phyloP scores from a whole-genome alignment of 2,329 filamentous ascomycete genomes.

The Akanthomyces muscarius region DNA sequence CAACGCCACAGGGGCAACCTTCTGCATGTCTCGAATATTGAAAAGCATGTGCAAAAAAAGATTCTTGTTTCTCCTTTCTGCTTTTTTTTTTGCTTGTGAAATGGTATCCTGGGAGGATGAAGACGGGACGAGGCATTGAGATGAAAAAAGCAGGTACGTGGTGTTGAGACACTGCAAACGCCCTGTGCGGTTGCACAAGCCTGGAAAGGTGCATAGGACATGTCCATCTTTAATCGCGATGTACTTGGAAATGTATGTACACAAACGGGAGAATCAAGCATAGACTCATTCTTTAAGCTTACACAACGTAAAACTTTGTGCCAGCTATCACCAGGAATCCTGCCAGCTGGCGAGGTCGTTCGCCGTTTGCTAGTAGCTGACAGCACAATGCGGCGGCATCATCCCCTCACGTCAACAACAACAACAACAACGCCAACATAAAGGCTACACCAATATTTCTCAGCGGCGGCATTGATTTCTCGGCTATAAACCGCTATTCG shows the following conservation, averaged over 20 bases:
- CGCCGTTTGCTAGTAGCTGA: not conserved
- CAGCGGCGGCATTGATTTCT: too few relatives aligned
- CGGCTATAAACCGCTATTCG: not conserved
- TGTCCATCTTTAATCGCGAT: not conserved
- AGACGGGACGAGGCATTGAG: not conserved
- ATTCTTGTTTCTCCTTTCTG: too few relatives aligned
- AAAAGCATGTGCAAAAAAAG: not conserved
- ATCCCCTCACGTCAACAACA: not conserved
- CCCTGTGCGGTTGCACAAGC: not conserved
- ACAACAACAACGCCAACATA: not conserved
- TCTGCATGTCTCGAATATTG: not conserved
- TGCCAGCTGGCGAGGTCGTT: not conserved
- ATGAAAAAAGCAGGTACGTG: not conserved
- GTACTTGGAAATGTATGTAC: not conserved
- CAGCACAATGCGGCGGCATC: not conserved
- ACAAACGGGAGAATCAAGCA: not conserved
- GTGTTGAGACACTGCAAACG: not conserved
- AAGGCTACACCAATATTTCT: not conserved
- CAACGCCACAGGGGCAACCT: conserved; percentile 9
- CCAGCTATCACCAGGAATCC: not conserved
- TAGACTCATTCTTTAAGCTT: not conserved
- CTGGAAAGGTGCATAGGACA: not conserved
- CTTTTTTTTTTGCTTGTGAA: conserved; percentile 1
- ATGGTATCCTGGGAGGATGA: not conserved
- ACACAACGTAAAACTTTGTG: not conserved